Conservation (phyloP, 1,284 basidiomycete species). For the Puccinia horiana region DNA sequence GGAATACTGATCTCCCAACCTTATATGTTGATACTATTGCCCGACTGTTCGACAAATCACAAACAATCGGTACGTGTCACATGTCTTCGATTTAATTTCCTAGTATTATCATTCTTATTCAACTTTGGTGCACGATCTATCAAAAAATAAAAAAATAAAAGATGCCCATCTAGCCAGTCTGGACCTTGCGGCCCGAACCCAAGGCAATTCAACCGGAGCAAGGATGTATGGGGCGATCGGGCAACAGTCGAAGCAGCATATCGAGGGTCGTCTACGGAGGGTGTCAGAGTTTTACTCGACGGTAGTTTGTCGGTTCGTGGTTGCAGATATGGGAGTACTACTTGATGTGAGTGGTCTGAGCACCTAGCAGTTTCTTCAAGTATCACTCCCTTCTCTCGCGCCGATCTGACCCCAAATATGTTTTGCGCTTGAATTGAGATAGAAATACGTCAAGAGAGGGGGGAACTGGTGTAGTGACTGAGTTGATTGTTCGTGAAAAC, state of each 20-base stretch:
- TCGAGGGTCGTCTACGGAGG: slow-evolving; percentile 75
- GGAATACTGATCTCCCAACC: slow-evolving; percentile 73
- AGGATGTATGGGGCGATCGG: slow-evolving; percentile 55
- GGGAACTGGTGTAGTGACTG: slow-evolving; percentile 44
- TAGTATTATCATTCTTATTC: not conserved
- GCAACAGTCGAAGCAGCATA: slow-evolving; percentile 65
- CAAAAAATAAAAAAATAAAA: slow-evolving; percentile 40
- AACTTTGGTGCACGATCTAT: not conserved
- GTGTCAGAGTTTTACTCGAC: slow-evolving; percentile 86
- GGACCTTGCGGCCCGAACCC: slow-evolving; percentile 67
- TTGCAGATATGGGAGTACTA: slow-evolving; percentile 64
- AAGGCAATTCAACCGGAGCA: not conserved
- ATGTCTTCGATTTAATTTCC: not conserved
- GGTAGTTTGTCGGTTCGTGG: slow-evolving; percentile 85
- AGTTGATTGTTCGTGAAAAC: not conserved
- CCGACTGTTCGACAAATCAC: slow-evolving; percentile 72
- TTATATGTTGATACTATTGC: slow-evolving; percentile 78
- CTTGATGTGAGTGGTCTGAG: slow-evolving; percentile 20
- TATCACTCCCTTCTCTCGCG: not conserved
- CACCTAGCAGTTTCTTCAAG: not conserved
- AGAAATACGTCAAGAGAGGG: slow-evolving; percentile 46
- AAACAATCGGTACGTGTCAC: slow-evolving; percentile 66
- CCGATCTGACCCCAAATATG: not conserved
- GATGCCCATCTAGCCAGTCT: slow-evolving; percentile 83
- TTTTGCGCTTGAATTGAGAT: not conserved